Percentiles rank a stretch among this genome's conserved stretches.
These are phyloP conservation scores for Acrodontium crateriforme DNA, from an alignment of 2,329 filamentous ascomycete species.

Conservation along the genomic window DNA sequence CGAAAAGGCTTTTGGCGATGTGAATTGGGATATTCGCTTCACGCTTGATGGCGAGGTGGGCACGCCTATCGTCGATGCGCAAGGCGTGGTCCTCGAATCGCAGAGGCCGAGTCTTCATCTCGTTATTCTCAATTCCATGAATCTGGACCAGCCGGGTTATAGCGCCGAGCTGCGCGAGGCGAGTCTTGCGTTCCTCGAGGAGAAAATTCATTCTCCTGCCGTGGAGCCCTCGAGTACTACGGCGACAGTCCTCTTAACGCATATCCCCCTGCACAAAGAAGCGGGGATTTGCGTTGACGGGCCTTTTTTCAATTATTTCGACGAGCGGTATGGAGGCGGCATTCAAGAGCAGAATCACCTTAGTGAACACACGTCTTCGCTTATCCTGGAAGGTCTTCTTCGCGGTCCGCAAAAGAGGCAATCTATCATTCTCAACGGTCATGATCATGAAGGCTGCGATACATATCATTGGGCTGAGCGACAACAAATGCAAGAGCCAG, in stretches of 20 bases:
- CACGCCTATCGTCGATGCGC: conserved; percentile 7
- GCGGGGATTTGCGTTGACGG: conserved; percentile 70
- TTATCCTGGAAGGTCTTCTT: conserved; percentile 71
- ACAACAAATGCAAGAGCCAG: neutral
- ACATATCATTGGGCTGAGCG: conserved; percentile 65
- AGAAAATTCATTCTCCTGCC: conserved; percentile 9
- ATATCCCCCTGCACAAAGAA: conserved; percentile 79
- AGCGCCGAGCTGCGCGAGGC: conserved; percentile 53
- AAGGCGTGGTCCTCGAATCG: too few relatives aligned
- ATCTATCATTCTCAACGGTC: conserved; percentile 77
- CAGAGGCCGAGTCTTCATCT: conserved; percentile 62
- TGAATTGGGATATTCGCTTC: conserved; percentile 80
- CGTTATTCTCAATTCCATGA: conserved; percentile 82
- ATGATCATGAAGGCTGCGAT: conserved; percentile 92
- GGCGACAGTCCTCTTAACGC: conserved; percentile 77
- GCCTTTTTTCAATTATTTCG: conserved; percentile 70
- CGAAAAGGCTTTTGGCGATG: conserved; percentile 68
- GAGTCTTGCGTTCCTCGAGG: conserved; percentile 66
- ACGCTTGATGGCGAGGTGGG: conserved; percentile 17
- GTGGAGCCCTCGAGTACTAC: conserved; percentile 25
- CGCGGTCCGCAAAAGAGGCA: conserved; percentile 54
- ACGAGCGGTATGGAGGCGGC: conserved; percentile 45
- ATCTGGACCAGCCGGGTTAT: conserved; percentile 72
- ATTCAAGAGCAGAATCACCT: conserved; percentile 88
- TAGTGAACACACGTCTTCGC: conserved; percentile 51